Percentiles rank a stretch among this genome's conserved stretches.
Conservation (phyloP, 2,329 filamentous ascomycete species). For the Pseudopyrenochaeta lycopersici region DNA sequence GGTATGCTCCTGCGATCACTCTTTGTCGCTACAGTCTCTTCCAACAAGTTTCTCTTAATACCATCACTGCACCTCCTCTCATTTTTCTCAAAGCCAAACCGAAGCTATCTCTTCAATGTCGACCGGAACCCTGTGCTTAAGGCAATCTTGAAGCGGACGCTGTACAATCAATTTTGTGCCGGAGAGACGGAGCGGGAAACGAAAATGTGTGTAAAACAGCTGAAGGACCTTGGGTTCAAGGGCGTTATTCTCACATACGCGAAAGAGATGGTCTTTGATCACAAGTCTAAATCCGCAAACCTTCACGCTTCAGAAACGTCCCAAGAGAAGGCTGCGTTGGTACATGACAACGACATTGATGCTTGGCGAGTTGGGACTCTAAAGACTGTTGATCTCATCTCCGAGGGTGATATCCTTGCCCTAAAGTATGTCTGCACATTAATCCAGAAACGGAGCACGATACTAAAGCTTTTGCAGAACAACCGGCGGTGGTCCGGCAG, state of each 20-base stretch:
- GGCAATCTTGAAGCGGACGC: conserved; percentile 76
- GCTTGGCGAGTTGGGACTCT: conserved; percentile 39
- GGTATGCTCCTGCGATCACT: conserved; percentile 41
- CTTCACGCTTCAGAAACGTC: conserved; percentile 21
- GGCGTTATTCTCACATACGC: conserved; percentile 89
- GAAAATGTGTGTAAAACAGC: conserved; percentile 65
- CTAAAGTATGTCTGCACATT: conserved; percentile 31
- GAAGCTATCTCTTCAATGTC: conserved; percentile 61
- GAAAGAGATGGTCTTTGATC: conserved; percentile 66
- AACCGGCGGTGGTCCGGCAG: conserved; percentile 55
- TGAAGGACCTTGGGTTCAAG: conserved; percentile 77
- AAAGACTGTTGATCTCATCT: conserved; percentile 40
- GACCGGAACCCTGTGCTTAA: conserved; percentile 79
- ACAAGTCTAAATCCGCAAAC: conserved; percentile 35
- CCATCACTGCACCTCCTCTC: conserved; percentile 51
- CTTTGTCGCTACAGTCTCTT: conserved; percentile 57
- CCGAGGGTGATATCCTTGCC: conserved; percentile 41
- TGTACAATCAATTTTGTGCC: conserved; percentile 91
- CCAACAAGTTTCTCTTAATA: conserved; percentile 53
- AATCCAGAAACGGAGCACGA: background rate
- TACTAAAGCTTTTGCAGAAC: conserved; percentile 41
- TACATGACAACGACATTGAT: conserved; percentile 46
- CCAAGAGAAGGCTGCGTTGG: conserved; percentile 3
- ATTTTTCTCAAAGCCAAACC: conserved; percentile 50
- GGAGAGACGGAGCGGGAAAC: conserved; percentile 78